Conservation (phyloP, 139 green algal genomes). For the Pleodorina starrii region DNA sequence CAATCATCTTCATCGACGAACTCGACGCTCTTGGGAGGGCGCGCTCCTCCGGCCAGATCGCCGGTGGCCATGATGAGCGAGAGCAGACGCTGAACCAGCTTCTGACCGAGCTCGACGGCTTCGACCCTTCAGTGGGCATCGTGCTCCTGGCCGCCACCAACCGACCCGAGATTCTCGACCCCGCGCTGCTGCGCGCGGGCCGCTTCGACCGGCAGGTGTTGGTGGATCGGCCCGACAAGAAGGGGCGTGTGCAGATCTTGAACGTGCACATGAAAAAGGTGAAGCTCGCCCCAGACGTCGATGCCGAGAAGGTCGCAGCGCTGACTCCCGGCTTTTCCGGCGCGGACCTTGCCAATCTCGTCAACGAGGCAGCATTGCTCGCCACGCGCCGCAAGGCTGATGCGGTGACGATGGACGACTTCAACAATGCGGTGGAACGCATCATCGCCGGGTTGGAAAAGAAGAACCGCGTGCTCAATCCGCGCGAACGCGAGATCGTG, state of each 20-base stretch:
- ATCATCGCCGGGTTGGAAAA: too few relatives aligned
- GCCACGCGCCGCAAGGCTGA: constrained; percentile 79
- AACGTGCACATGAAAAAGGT: background rate
- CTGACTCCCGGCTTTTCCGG: constrained; percentile 93
- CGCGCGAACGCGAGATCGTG: too few relatives aligned
- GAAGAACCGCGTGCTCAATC: too few relatives aligned
- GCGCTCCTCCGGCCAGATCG: constrained; percentile 75
- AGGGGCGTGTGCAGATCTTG: background rate
- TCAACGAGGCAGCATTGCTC: constrained; percentile 99
- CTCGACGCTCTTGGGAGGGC: constrained; percentile 92
- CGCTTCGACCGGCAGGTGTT: background rate
- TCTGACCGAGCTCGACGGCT: constrained; percentile 95
- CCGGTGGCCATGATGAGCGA: constrained; percentile 91
- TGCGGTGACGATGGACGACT: too few relatives aligned
- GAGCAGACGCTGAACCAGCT: constrained; percentile 96
- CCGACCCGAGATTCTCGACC: background rate
- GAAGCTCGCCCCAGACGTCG: too few relatives aligned
- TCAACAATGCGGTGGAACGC: too few relatives aligned
- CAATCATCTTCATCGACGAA: constrained; percentile 99
- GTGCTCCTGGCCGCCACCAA: background rate
- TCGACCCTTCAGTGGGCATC: constrained; percentile 62
- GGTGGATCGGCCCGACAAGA: background rate
- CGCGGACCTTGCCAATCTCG: constrained; percentile 97
- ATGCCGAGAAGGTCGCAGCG: constrained; percentile 83
- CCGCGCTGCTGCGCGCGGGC: background rate